Conservation (phyloP, 139 green algal species). For the Asterochloris erici region DNA sequence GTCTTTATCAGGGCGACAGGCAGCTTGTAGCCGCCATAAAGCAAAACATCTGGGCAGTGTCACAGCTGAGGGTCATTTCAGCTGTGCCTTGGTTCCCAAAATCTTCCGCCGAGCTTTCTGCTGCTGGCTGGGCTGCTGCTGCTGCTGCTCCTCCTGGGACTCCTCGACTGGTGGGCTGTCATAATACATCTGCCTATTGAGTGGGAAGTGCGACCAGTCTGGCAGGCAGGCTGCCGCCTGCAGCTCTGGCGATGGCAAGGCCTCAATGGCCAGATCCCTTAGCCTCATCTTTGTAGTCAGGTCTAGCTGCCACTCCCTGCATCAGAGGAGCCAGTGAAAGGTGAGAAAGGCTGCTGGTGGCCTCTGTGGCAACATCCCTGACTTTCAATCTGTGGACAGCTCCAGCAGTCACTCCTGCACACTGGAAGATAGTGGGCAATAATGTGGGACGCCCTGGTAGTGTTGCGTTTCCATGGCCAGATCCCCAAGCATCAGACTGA, state of each 20-base stretch:
- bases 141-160: slow-evolving; percentile 7
- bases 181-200: slow-evolving; percentile 8
- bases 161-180: not conserved
- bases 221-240: slow-evolving; percentile 1
- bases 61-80: too few species aligned
- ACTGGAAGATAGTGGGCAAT: not conserved
- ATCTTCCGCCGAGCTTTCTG: too few species aligned
- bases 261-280: slow-evolving; percentile 11
- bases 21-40: too few species aligned
- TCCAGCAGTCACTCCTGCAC: not conserved
- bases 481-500: too few species aligned
- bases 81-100: too few species aligned
- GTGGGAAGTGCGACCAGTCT: slow-evolving; percentile 1
- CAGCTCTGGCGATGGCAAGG: not conserved
- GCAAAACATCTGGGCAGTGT: too few species aligned
- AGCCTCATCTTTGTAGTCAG: slow-evolving; percentile 6
- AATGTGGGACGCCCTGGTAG: not conserved
- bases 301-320: slow-evolving; percentile 12
- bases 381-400: not conserved
- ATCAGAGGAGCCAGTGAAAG: not conserved
- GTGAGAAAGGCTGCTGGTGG: not conserved
- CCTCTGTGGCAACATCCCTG: not conserved
- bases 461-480: not conserved
- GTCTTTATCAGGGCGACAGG: too few species aligned
- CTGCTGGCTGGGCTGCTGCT: not conserved